phyloP scores from a whole-genome alignment of 148 eudicot genomes.

The Dianthus caryophyllus region DNA sequence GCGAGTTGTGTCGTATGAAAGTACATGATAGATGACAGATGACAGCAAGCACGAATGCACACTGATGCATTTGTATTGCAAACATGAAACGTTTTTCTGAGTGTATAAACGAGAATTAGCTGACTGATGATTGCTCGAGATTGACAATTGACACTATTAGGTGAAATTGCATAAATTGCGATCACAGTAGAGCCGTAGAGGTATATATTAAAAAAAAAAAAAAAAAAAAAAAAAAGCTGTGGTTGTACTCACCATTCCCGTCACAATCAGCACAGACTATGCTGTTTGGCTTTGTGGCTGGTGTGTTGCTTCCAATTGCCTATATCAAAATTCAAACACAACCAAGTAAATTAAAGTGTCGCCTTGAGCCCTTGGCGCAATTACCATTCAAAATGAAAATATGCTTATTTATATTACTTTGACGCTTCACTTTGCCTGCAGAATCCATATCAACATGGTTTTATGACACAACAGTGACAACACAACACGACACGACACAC shows the following conservation, averaged over 20 bases:
- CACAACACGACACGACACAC: neutral
- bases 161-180: neutral
- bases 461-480: too few species aligned
- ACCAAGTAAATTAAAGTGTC: neutral
- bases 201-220: neutral
- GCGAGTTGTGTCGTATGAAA: neutral
- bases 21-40: neutral
- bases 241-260: constrained; percentile 44
- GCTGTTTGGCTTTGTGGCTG: constrained; percentile 37
- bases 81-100: neutral
- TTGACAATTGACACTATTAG: neutral
- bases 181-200: too few species aligned
- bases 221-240: neutral
- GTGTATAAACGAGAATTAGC: neutral
- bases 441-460: neutral
- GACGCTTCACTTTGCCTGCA: neutral
- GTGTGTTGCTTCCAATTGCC: constrained; percentile 29
- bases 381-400: neutral
- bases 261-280: constrained; percentile 48
- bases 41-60: neutral
- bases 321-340: constrained; percentile 23
- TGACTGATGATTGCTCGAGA: too few species aligned
- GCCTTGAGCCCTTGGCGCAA: neutral
- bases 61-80: neutral
- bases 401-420: neutral